These are phyloP conservation scores for Eucalyptus shirleyi DNA, from an alignment of 345 rosid genomes.

Conservation along the genomic window DNA sequence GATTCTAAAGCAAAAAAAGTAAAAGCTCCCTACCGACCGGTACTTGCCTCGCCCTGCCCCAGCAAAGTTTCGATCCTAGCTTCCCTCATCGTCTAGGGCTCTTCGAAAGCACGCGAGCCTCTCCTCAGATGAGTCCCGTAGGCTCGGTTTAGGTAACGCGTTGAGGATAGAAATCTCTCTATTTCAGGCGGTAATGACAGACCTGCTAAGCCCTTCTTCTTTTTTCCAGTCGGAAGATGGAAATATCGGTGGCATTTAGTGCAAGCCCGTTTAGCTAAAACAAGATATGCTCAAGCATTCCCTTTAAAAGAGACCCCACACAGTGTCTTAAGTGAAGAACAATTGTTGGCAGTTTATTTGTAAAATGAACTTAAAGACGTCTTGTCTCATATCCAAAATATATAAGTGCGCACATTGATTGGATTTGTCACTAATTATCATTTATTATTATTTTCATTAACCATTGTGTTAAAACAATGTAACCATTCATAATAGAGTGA, in stretches of 20 bases:
- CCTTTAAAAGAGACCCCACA: neutral
- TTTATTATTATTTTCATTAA: too few relatives aligned
- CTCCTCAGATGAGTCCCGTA: neutral
- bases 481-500: rapidly evolving
- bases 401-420: rapidly evolving
- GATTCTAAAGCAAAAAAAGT: neutral
- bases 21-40: neutral
- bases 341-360: neutral
- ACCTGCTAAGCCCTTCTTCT: neutral
- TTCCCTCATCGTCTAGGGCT: neutral
- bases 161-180: neutral
- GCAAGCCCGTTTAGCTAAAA: neutral
- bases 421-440: too few relatives aligned
- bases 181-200: neutral
- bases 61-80: neutral
- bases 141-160: neutral
- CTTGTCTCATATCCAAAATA: neutral
- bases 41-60: neutral
- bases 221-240: neutral
- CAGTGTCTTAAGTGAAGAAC: neutral
- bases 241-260: neutral
- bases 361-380: neutral
- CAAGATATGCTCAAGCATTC: neutral
- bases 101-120: neutral
- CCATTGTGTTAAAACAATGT: too few relatives aligned